phyloP scores from a whole-genome alignment of 1,284 basidiomycete genomes.

The Moesziomyces antarcticus region DNA sequence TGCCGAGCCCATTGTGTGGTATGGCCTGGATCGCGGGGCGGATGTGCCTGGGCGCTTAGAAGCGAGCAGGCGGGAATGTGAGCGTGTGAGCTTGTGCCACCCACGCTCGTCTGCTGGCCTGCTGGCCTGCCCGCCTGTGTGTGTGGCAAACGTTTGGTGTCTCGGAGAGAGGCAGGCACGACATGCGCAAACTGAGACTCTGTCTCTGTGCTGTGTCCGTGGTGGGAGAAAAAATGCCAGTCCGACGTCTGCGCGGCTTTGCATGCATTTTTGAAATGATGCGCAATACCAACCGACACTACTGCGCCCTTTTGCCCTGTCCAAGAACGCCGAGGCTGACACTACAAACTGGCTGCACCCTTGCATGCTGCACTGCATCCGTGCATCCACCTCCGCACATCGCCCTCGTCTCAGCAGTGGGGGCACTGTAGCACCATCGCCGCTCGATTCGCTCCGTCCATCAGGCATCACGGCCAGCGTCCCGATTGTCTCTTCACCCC shows the following conservation, averaged over 20 bases:
- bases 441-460: neutral
- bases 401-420: too few species aligned
- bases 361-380: constrained; percentile 13
- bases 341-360: constrained; percentile 21
- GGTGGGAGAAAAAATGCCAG: constrained; percentile 16
- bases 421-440: neutral
- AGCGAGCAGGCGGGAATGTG: neutral
- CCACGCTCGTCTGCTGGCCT: too few species aligned
- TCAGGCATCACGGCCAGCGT: too few species aligned
- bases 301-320: neutral
- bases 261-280: neutral
- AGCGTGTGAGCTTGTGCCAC: neutral
- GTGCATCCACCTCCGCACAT: neutral
- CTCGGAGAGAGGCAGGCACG: neutral
- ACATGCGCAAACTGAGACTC: constrained; percentile 2
- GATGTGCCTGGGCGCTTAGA: too few species aligned
- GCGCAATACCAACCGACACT: neutral
- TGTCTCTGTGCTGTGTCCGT: constrained; percentile 3
- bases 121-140: neutral
- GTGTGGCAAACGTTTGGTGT: neutral
- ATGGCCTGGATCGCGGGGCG: too few species aligned
- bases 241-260: neutral
- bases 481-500: too few species aligned
- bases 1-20: neutral
- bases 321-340: constrained; percentile 31